Evolutionary conservation across 1,284 basidiomycete genomes (phyloP), one percentile per base, ranked within the genome.

Genomic region (Tilletia caries): DNA sequence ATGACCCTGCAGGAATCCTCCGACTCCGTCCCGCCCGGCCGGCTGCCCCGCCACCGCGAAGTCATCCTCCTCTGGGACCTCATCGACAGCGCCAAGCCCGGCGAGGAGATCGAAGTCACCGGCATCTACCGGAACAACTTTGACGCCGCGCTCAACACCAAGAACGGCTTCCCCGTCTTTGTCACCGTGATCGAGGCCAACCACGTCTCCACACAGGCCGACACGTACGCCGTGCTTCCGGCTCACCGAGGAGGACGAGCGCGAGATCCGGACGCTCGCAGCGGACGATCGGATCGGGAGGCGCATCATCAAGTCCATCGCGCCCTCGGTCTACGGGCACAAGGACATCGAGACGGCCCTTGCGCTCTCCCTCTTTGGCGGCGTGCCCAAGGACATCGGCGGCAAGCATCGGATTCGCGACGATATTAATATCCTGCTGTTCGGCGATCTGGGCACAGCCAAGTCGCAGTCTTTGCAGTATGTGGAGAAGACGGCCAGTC

Each of bases 391-490:
- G 84, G 93, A 98, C 82, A 92, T 98, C 84, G 95, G 95, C 77
- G 89, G 93, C 81, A 98, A 98, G 85, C 93, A 93, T 85, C 89
- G 92, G 52, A 93, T 98, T 77, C 90, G 95, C 83, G 95, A 96
- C n/a, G 95, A 98, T 83, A 98, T 98, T 84, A 98, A 98, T 80
- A 88, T 98, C 1, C 88, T 98, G 23, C 86, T 99, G 6, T 90
- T 98, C 34, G 95, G 95, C 77, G 95, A 98, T 83, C 95, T 96
- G 1, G 95, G 95, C 84, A 98, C 95, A 13, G 95, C 95, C 75
- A 98, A 99, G 85, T 98, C 95, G 0, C 95, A 99, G 83, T 95
- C 98, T 87, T 87, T 99, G 79, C 98, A 98, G 85, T 99, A 98
- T 79, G 92, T 95, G 66, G 95, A 98, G 84, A 99, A 99, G 87